Conservation (phyloP, 169 alveolate genomes). For the Plasmodium gaboni region DNA sequence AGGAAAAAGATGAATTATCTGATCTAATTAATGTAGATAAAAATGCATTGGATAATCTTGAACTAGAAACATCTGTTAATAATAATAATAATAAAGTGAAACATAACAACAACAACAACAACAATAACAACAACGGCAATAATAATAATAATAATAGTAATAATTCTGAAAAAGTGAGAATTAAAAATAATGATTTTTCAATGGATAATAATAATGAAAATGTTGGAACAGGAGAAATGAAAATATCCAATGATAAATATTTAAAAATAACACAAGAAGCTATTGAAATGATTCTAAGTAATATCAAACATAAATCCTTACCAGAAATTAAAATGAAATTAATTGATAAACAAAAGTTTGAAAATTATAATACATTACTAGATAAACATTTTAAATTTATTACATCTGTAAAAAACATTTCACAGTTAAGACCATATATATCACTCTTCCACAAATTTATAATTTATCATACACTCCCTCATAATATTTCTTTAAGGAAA, state of each 20-base stretch:
- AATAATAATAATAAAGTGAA: background rate
- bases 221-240: conserved; percentile 24
- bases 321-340: conserved; percentile 60
- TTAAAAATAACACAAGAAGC: conserved; percentile 69
- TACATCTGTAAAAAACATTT: conserved; percentile 60
- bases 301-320: conserved; percentile 60
- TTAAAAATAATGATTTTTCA: conserved; percentile 23
- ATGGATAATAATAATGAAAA: conserved; percentile 13
- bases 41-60: conserved; percentile 39
- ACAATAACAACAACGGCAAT: background rate
- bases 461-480: conserved; percentile 61
- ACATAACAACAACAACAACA: background rate
- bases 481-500: conserved; percentile 62
- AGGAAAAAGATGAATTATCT: conserved; percentile 55
- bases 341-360: conserved; percentile 55
- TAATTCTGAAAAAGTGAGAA: conserved; percentile 20
- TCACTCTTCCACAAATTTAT: conserved; percentile 62
- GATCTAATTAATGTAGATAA: conserved; percentile 38
- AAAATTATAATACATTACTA: conserved; percentile 59
- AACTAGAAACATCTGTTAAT: background rate
- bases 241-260: conserved; percentile 70
- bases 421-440: conserved; percentile 62
- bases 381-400: conserved; percentile 71
- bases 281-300: conserved; percentile 73
- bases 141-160: conserved; percentile 11